These are phyloP conservation scores for Rhizopus microsporus DNA, from an alignment of 371 early-diverging fungal species.

Conservation along the genomic window DNA sequence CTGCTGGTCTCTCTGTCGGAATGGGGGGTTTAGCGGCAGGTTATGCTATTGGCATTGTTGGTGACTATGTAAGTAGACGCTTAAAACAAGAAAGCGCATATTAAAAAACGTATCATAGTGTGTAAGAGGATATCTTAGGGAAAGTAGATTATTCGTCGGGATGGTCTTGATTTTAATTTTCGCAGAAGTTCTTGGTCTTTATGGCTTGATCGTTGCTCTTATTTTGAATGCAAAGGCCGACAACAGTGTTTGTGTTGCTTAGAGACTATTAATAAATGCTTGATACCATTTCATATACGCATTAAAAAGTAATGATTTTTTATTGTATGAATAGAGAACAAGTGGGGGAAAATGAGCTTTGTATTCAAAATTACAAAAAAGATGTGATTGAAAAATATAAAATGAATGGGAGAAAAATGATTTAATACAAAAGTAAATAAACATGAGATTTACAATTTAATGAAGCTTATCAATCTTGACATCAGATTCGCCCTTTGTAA, in stretches of 20 bases:
- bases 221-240: constrained; percentile 80
- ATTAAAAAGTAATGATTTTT: no score
- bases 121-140: constrained; percentile 82
- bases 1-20: constrained; percentile 87
- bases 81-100: no score
- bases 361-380: not conserved
- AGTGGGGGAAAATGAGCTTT: not conserved
- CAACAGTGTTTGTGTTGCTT: constrained; percentile 32
- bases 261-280: constrained; percentile 4
- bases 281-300: constrained; percentile 4
- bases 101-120: constrained; percentile 28
- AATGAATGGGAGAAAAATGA: not conserved
- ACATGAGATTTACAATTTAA: not conserved
- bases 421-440: not conserved
- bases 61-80: constrained; percentile 65
- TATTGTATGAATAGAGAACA: not conserved
- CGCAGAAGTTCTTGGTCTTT: constrained; percentile 91
- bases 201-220: constrained; percentile 86
- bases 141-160: constrained; percentile 79
- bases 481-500: constrained; percentile 32
- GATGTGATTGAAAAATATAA: not conserved
- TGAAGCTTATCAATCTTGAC: constrained; percentile 36
- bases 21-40: constrained; percentile 88
- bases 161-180: constrained; percentile 91
- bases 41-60: constrained; percentile 90